phyloP scores from a whole-genome alignment of 1,284 basidiomycete species.

The Psilocybe mexicana region DNA sequence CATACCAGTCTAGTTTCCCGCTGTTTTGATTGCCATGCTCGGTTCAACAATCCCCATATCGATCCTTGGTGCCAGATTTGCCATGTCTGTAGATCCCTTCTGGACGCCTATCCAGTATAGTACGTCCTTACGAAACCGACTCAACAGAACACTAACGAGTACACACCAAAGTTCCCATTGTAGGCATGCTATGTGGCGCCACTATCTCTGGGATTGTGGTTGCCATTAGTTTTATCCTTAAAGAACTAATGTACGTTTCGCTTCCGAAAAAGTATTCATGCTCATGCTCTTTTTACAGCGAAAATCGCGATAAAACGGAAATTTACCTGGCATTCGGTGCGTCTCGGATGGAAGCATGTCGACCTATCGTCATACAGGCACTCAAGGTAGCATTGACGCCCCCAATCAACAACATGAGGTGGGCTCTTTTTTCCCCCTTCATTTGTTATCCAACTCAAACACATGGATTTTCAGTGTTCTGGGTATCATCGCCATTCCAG shows the following conservation, averaged over 20 bases:
- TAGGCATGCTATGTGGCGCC: constrained; percentile 87
- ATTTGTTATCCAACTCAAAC: background rate
- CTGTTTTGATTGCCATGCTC: constrained; percentile 69
- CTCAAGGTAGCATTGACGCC: constrained; percentile 79
- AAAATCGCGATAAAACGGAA: constrained; percentile 82
- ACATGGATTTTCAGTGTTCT: constrained; percentile 54
- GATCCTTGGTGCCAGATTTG: constrained; percentile 73
- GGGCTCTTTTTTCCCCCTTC: constrained; percentile 12
- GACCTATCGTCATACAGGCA: constrained; percentile 74
- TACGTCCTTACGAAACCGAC: constrained; percentile 27
- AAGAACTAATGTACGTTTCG: constrained; percentile 59
- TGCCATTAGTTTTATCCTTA: constrained; percentile 63
- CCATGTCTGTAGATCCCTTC: constrained; percentile 76
- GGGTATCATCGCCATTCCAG: constrained; percentile 75
- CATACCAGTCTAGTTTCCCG: constrained; percentile 55
- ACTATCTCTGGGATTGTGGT: constrained; percentile 78
- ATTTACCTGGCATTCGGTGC: constrained; percentile 84
- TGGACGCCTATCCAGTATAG: constrained; percentile 84
- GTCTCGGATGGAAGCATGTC: constrained; percentile 75
- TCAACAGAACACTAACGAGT: background rate
- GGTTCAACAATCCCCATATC: constrained; percentile 80
- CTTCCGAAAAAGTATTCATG: constrained; percentile 5
- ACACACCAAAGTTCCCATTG: constrained; percentile 65
- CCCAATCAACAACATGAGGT: constrained; percentile 86
- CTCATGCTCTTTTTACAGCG: constrained; percentile 43